These are phyloP conservation scores for Colletotrichum somersetense DNA, from an alignment of 2,329 filamentous ascomycete species.

Conservation along the genomic window DNA sequence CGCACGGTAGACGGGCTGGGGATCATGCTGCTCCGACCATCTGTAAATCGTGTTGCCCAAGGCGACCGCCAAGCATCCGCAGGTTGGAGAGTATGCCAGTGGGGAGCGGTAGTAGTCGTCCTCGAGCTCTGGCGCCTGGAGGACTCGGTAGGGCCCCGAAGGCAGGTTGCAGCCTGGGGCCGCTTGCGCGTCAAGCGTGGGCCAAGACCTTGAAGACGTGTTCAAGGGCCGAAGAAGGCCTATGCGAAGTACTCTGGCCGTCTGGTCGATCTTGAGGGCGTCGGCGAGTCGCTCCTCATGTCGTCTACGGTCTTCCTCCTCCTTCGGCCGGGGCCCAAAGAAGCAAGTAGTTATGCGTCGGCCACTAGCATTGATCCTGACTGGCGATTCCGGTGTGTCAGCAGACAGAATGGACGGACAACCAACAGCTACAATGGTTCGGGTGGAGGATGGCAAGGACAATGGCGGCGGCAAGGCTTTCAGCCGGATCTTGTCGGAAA, in stretches of 20 bases:
- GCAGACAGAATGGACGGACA: constrained; percentile 53
- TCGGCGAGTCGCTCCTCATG: constrained; percentile 82
- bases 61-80: constrained; percentile 85
- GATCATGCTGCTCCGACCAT: constrained; percentile 84
- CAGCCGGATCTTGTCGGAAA: constrained; percentile 56
- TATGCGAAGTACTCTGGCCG: constrained; percentile 74
- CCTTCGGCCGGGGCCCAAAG: constrained; percentile 53
- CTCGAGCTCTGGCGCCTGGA: constrained; percentile 89
- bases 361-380: constrained; percentile 75
- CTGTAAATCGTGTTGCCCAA: constrained; percentile 84
- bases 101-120: constrained; percentile 97
- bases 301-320: constrained; percentile 73
- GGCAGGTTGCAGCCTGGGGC: constrained; percentile 61
- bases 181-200: neutral
- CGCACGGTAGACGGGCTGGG: constrained; percentile 65
- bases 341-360: constrained; percentile 71
- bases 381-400: constrained; percentile 43
- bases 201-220: neutral
- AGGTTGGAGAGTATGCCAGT: constrained; percentile 83
- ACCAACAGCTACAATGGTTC: neutral
- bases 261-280: constrained; percentile 83
- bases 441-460: neutral
- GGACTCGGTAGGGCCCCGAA: constrained; percentile 81
- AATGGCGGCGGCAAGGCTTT: neutral
- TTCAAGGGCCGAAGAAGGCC: constrained; percentile 46